Conservation (phyloP, 352 stramenopile genomes). For the Phytophthora pinifolia region DNA sequence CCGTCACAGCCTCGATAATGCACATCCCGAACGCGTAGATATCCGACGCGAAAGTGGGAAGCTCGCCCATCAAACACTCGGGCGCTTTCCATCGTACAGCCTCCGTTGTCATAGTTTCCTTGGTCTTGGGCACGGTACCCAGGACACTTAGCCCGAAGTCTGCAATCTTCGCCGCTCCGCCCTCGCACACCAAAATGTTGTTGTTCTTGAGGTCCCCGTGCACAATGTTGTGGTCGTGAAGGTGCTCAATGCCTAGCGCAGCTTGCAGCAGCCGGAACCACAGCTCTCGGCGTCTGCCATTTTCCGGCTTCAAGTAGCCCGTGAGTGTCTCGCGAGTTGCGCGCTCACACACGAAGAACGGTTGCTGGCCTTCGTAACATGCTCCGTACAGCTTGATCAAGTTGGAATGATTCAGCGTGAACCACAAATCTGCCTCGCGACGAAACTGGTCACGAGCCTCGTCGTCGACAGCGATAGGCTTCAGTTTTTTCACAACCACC, state of each 20-base stretch:
- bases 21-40: constrained; percentile 45
- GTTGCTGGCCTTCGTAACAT: constrained; percentile 23
- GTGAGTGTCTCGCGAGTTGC: constrained; percentile 23
- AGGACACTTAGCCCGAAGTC: constrained; percentile 31
- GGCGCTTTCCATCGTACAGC: constrained; percentile 33
- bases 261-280: constrained; percentile 35
- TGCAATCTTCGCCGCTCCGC: constrained; percentile 32
- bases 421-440: constrained; percentile 29
- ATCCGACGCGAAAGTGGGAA: constrained; percentile 26
- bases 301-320: constrained; percentile 23
- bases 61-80: constrained; percentile 20
- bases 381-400: constrained; percentile 35
- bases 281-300: constrained; percentile 20
- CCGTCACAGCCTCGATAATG: constrained; percentile 37
- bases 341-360: constrained; percentile 35
- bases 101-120: constrained; percentile 9
- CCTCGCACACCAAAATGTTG: constrained; percentile 32
- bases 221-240: constrained; percentile 34
- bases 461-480: constrained; percentile 11
- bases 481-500: constrained; percentile 31
- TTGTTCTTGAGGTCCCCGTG: constrained; percentile 36
- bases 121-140: constrained; percentile 15
- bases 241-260: constrained; percentile 32
- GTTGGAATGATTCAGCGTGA: constrained; percentile 35
- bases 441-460: constrained; percentile 20